Base-by-base conservation (phyloP, 306 rosid species). In the Oemleria cerasiformis region DNA sequence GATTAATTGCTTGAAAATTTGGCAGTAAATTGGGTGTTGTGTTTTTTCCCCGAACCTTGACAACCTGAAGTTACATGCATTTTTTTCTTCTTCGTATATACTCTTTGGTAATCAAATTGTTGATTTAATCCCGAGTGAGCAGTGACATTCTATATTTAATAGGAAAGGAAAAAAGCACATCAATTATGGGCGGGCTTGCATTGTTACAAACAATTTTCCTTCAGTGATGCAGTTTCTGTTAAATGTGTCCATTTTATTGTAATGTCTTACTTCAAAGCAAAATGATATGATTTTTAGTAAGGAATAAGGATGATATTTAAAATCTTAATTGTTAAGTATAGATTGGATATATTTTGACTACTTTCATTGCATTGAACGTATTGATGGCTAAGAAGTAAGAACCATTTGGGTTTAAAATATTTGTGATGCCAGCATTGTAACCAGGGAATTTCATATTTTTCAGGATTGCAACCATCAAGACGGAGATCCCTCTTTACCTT, bases 401-500 rank as follows among this genome's bases (percentile, higher is more conserved):
- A n/a, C n/a, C n/a, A n/a, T n/a, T n/a, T n/a, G n/a, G n/a, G n/a
- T n/a, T n/a, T n/a, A n/a, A n/a, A n/a, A n/a, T n/a, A n/a, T n/a
- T n/a, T n/a, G n/a, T n/a, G n/a, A n/a, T n/a, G n/a, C n/a, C n/a
- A 5, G 38, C 6, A 12, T 70, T 71, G 78, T 60, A 77, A 65
- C 75, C 73, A 42, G 20, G n/a, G 39, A 5, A 44, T 73, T 77
- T 51, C 63, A 69, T 57, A 36, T 69, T 79, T 69, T 69, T 79
- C 82, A 89, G 97, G 94, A 48, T 70, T 87, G 78, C 89, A 86
- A 50, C 81, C 96, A 50, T 92, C 96, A 71, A 82, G 83, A 3
- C 83, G 92, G 42, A 84, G 97, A 81, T 92, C 97, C 49, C 88
- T 92, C 65, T 86, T 83, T 84, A 86, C 86, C 49, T 78, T 92